phyloP scores from a whole-genome alignment of 2,329 filamentous ascomycete genomes.

The Ophiostoma fasciatum region DNA sequence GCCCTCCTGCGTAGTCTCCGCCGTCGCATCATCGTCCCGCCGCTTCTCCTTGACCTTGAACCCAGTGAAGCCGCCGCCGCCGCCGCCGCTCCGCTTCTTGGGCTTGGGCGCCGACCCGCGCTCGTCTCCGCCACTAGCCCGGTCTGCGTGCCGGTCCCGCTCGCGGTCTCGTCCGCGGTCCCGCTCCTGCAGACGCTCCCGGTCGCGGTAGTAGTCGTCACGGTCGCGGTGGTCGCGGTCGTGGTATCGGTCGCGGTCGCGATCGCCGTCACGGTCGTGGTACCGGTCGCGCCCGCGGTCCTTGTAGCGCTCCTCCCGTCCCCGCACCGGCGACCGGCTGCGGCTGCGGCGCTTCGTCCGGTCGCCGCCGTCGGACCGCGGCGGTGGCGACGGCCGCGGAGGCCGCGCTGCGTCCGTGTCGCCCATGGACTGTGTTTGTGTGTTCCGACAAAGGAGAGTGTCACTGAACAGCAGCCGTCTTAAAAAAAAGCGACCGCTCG shows the following conservation, averaged over 20 bases:
- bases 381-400: too few species aligned
- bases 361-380: not conserved
- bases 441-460: too few species aligned
- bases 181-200: constrained; percentile 19
- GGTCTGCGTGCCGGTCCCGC: constrained; percentile 12
- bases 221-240: constrained; percentile 9
- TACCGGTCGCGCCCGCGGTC: not conserved
- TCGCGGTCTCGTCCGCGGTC: constrained; percentile 9
- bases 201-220: constrained; percentile 9
- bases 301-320: not conserved
- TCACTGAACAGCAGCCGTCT: too few species aligned
- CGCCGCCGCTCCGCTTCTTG: constrained; percentile 20
- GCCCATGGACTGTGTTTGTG: too few species aligned
- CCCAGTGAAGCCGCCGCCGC: too few species aligned
- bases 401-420: too few species aligned
- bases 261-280: not conserved
- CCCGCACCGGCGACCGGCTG: constrained; percentile 5
- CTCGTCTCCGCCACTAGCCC: too few species aligned
- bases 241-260: constrained; percentile 8
- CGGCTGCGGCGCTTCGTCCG: constrained; percentile 3
- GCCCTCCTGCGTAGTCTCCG: constrained; percentile 22
- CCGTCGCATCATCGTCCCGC: constrained; percentile 27
- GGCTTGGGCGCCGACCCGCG: too few species aligned
- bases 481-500: too few species aligned
- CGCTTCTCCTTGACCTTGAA: constrained; percentile 46